A percentile compares a stretch with the other conserved stretches of the same genome.
phyloP scores from a whole-genome alignment of 2,329 filamentous ascomycete species.

The Camptophora hylomeconis region DNA sequence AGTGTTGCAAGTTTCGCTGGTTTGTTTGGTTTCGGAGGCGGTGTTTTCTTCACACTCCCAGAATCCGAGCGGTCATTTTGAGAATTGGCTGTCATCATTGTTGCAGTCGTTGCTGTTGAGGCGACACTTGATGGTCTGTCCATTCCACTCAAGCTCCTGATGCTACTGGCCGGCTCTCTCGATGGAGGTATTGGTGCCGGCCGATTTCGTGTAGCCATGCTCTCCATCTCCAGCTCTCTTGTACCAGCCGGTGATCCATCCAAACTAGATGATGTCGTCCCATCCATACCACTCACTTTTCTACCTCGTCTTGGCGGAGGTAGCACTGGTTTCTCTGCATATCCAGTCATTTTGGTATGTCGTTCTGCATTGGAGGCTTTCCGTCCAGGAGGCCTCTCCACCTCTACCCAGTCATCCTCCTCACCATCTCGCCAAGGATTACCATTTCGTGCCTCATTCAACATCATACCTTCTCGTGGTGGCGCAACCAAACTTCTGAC shows the following conservation, averaged over 20 bases:
- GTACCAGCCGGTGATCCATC: neutral
- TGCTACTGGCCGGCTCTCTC: conserved; percentile 4
- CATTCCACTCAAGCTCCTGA: conserved; percentile 5
- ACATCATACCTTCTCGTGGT: conserved; percentile 47
- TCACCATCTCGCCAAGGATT: conserved; percentile 60
- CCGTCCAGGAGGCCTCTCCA: conserved; percentile 9
- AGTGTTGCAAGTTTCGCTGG: conserved; percentile 11
- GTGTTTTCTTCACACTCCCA: neutral
- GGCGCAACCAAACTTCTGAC: conserved; percentile 60
- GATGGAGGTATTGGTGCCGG: conserved; percentile 1
- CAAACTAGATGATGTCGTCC: conserved; percentile 7
- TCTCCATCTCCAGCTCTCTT: neutral
- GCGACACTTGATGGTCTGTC: neutral
- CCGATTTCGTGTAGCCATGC: too few species aligned
- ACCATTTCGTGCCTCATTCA: conserved; percentile 60
- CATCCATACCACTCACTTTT: too few species aligned
- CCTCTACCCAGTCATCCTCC: conserved; percentile 69
- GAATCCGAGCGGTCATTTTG: too few species aligned
- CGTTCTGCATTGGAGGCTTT: conserved; percentile 9
- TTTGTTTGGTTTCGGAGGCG: conserved; percentile 8
- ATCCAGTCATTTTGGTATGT: neutral
- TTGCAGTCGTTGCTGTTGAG: neutral
- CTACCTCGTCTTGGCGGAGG: conserved; percentile 19
- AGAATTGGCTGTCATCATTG: too few species aligned
- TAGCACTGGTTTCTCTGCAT: conserved; percentile 12